phyloP scores from a whole-genome alignment of 2,329 filamentous ascomycete species.

The Epichloe bromicola region DNA sequence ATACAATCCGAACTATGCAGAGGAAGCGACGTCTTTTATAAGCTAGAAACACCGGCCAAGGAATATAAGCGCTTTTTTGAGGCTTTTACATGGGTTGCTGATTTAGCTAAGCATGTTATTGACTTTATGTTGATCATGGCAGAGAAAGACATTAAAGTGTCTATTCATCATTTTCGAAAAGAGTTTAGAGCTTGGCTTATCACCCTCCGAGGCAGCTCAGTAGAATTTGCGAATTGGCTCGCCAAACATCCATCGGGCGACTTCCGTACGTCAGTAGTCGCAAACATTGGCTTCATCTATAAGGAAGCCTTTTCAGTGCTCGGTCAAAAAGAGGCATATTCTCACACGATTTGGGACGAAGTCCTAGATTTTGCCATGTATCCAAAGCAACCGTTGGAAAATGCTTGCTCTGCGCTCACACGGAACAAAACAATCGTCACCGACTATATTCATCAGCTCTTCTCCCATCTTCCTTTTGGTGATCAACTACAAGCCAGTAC shows the following conservation, averaged over 20 bases:
- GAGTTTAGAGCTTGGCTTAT: constrained; percentile 46
- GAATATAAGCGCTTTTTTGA: constrained; percentile 51
- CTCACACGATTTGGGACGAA: constrained; percentile 43
- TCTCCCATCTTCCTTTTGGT: constrained; percentile 49
- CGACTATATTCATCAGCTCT: constrained; percentile 51
- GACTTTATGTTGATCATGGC: constrained; percentile 42
- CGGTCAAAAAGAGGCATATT: constrained; percentile 12
- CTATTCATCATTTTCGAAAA: constrained; percentile 41
- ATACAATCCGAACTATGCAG: constrained; percentile 41
- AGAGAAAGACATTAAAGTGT: constrained; percentile 22
- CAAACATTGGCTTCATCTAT: constrained; percentile 49
- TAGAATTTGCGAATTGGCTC: constrained; percentile 42
- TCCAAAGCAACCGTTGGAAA: constrained; percentile 9
- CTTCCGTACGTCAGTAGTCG: constrained; percentile 48
- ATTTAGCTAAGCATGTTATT: constrained; percentile 58
- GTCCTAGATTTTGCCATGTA: constrained; percentile 25
- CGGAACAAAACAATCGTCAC: constrained; percentile 50
- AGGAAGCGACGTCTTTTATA: constrained; percentile 45
- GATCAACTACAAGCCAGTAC: constrained; percentile 30
- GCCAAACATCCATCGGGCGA: constrained; percentile 35
- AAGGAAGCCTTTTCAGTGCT: constrained; percentile 47
- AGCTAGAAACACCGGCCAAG: constrained; percentile 37
- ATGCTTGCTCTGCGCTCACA: background rate
- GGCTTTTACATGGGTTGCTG: constrained; percentile 57
- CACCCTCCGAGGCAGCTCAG: constrained; percentile 27